These are phyloP conservation scores for Colletotrichum simmondsii DNA, from an alignment of 2,329 filamentous ascomycete species.

Conservation along the genomic window DNA sequence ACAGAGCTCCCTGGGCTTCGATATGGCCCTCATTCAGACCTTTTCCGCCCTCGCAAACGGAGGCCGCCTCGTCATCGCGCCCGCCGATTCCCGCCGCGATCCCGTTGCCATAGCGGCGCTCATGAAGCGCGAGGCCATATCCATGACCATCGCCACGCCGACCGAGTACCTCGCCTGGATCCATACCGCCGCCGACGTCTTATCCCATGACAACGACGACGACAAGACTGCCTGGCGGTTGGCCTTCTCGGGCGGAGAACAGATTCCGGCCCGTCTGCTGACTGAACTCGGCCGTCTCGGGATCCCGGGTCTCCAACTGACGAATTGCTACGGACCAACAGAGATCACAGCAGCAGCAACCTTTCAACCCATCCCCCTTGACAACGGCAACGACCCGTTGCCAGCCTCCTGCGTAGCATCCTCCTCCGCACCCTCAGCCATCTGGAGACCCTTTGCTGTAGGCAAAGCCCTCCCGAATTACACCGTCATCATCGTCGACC, in stretches of 20 bases:
- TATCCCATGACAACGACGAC: neutral
- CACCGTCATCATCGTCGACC: constrained; percentile 54
- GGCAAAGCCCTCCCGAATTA: constrained; percentile 43
- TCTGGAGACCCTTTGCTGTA: constrained; percentile 1
- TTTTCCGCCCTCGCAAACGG: constrained; percentile 49
- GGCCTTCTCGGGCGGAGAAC: constrained; percentile 37
- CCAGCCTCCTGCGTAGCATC: too few relatives aligned
- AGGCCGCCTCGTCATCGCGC: constrained; percentile 48
- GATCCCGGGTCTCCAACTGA: constrained; percentile 4
- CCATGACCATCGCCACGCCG: constrained; percentile 50
- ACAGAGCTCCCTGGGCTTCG: constrained; percentile 52
- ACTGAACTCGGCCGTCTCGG: constrained; percentile 20
- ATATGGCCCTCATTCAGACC: constrained; percentile 51
- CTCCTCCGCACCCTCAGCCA: too few relatives aligned
- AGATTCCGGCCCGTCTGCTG: constrained; percentile 16
- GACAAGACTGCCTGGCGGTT: constrained; percentile 29
- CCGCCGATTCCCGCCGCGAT: constrained; percentile 44
- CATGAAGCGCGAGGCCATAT: constrained; percentile 47
- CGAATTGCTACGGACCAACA: constrained; percentile 45
- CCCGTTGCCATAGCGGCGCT: constrained; percentile 46
- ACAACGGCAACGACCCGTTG: constrained; percentile 37
- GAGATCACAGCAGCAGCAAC: constrained; percentile 38
- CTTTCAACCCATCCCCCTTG: neutral
- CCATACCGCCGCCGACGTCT: constrained; percentile 31
- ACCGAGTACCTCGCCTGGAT: constrained; percentile 51